Base-by-base conservation (phyloP, 139 green algal genomes). In the Chlamydomonas sp. region DNA sequence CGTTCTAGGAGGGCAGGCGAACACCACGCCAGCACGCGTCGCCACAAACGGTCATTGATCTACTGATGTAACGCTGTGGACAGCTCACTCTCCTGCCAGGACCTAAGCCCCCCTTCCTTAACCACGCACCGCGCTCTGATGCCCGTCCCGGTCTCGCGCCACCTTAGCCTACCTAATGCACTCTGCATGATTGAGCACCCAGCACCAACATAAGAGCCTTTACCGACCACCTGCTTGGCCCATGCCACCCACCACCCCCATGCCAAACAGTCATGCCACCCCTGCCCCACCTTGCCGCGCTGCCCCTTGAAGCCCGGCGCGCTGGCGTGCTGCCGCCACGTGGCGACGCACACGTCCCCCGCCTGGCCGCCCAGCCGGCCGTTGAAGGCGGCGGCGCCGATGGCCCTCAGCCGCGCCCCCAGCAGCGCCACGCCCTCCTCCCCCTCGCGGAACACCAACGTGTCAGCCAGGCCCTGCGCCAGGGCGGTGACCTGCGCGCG, bases 301-400 rank as follows among this genome's bases (percentile, higher is more conserved):
- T 77, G 69, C 20, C 17, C 78, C 49, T 69, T 80, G 84, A 88
- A 88, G 20, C 17, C 84, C 0, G 75, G 17, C 6, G 84, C 84
- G 75, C 63, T 78, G 75, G 84, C 83, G 75, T 77, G 63, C 15
- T 31, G 59, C 16, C 84, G 84, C 84, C 84, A 88, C 4, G 17
- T 63, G 0, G 63, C 75, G 18, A 77, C 75, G 75, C 83, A 75
- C 9, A 83, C 15, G 7, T 31, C 57, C 60, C 75, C 84, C 57
- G 20, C 73, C 75, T 88, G 75, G 15, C 84, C 84, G 57, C 84
- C 84, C 31, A 88, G 75, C 63, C n/a, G 14, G 0, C 2, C 64
- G 74, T 88, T 88, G 74, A 88, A 88, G 63, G 75, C 64, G n/a
- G 74, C 75, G 31, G 75, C 75, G 49, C 60, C 60, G 61, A 88